These are phyloP conservation scores for Galerina sulciceps DNA, from an alignment of 768 basidiomycete genomes.

Conservation along the genomic window DNA sequence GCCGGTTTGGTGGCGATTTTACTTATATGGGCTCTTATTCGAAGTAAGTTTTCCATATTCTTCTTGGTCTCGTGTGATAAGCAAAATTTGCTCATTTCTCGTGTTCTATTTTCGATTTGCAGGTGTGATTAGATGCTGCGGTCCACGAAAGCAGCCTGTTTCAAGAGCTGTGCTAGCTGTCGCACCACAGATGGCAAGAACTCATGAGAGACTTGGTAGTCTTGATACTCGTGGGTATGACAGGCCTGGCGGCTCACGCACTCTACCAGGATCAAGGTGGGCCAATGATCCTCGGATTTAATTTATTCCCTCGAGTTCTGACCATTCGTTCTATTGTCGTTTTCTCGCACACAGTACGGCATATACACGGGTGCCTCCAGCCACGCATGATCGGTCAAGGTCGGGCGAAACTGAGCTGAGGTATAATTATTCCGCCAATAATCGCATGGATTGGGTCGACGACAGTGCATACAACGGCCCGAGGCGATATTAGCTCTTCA, in stretches of 20 bases:
- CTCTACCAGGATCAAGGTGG: slow-evolving; percentile 29
- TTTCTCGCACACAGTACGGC: slow-evolving; percentile 24
- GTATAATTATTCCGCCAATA: slow-evolving; percentile 33
- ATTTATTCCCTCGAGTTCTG: slow-evolving; percentile 1
- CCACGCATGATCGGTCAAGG: slow-evolving; percentile 29
- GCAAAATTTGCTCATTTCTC: slow-evolving; percentile 3
- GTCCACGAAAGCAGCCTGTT: slow-evolving; percentile 22
- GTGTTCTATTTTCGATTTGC: slow-evolving; percentile 12
- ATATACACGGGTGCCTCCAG: slow-evolving; percentile 34
- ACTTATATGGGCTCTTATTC: slow-evolving; percentile 53
- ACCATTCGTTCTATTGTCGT: background rate
- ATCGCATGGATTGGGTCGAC: slow-evolving; percentile 49
- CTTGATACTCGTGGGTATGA: slow-evolving; percentile 23
- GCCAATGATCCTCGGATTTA: slow-evolving; percentile 26
- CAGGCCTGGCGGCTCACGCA: slow-evolving; percentile 15
- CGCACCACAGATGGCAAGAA: slow-evolving; percentile 18
- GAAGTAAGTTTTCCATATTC: slow-evolving; percentile 36
- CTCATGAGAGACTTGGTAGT: slow-evolving; percentile 28
- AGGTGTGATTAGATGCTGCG: slow-evolving; percentile 41
- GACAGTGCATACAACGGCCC: slow-evolving; percentile 45
- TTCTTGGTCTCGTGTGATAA: slow-evolving; percentile 7
- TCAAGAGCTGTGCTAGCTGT: slow-evolving; percentile 19
- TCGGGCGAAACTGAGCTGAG: slow-evolving; percentile 27
- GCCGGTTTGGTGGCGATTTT: slow-evolving; percentile 65
- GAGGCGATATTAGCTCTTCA: slow-evolving; percentile 14